phyloP scores from a whole-genome alignment of 164 flowering plant species.

The Taxillus chinensis region DNA sequence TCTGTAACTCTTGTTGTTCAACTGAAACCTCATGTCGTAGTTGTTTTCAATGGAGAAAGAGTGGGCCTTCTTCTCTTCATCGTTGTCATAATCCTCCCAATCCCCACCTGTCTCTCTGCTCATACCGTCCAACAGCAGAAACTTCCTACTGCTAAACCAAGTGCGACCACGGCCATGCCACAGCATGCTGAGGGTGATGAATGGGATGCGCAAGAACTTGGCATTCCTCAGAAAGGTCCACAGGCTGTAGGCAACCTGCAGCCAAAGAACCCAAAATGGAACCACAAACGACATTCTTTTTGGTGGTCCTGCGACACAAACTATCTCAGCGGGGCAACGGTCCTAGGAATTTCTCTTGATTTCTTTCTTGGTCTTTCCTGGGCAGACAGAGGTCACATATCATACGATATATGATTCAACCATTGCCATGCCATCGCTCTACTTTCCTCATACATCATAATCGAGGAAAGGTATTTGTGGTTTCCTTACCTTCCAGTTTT shows the following conservation, averaged over 20 bases:
- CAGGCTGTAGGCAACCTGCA: neutral
- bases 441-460: too few species aligned
- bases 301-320: neutral
- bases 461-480: too few species aligned
- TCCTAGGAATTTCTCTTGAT: neutral
- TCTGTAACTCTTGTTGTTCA: neutral
- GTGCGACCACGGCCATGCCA: neutral
- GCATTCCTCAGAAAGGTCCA: neutral
- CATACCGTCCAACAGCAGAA: neutral
- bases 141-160: neutral
- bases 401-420: too few species aligned
- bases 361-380: neutral
- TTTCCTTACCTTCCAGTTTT: too few species aligned
- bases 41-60: too few species aligned
- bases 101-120: neutral
- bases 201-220: neutral
- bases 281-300: neutral
- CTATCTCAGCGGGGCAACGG: neutral
- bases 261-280: too few species aligned
- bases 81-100: neutral
- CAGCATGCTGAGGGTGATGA: slow-evolving; percentile 1
- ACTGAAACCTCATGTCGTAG: neutral
- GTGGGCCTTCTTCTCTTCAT: too few species aligned
- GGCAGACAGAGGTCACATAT: too few species aligned
- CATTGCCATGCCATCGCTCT: too few species aligned